phyloP scores from a whole-genome alignment of 176 grass and related monocot genomes.

The Raddia distichophylla region DNA sequence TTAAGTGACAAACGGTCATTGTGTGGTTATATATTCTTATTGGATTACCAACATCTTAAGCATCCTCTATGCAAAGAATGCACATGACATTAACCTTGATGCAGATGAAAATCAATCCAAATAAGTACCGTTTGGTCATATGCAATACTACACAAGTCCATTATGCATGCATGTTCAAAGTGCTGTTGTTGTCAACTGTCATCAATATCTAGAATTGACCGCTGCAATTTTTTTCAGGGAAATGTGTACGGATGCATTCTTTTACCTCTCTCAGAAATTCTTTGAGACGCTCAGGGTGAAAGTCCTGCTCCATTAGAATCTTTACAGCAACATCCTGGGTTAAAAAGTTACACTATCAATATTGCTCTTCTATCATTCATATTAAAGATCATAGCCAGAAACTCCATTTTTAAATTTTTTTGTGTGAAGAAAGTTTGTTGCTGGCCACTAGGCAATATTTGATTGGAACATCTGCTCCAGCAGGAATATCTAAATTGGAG shows the following conservation, averaged over 20 bases:
- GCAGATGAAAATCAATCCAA: background rate
- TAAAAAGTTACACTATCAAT: slow-evolving; percentile 10
- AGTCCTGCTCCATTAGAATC: slow-evolving; percentile 88
- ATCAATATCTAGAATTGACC: background rate
- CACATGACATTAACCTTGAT: background rate
- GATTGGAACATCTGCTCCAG: background rate
- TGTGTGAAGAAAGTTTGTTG: background rate
- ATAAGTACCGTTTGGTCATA: slow-evolving; percentile 9
- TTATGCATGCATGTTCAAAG: background rate
- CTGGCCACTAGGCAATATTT: background rate
- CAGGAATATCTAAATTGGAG: background rate
- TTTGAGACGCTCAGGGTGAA: slow-evolving; percentile 62
- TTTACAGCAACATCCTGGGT: slow-evolving; percentile 90
- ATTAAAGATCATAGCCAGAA: background rate
- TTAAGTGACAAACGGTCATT: slow-evolving; percentile 29
- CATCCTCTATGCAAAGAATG: slow-evolving; percentile 19
- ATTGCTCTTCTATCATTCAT: background rate
- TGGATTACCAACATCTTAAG: slow-evolving; percentile 16
- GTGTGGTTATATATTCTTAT: background rate
- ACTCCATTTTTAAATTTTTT: background rate
- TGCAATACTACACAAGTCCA: background rate
- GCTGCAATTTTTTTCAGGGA: background rate
- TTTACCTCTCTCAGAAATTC: slow-evolving; percentile 90
- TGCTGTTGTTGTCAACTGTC: background rate
- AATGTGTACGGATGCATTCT: background rate